Evolutionary conservation across 1,284 basidiomycete genomes (phyloP).

Genomic region (Cutaneotrichosporon arboriforme): DNA sequence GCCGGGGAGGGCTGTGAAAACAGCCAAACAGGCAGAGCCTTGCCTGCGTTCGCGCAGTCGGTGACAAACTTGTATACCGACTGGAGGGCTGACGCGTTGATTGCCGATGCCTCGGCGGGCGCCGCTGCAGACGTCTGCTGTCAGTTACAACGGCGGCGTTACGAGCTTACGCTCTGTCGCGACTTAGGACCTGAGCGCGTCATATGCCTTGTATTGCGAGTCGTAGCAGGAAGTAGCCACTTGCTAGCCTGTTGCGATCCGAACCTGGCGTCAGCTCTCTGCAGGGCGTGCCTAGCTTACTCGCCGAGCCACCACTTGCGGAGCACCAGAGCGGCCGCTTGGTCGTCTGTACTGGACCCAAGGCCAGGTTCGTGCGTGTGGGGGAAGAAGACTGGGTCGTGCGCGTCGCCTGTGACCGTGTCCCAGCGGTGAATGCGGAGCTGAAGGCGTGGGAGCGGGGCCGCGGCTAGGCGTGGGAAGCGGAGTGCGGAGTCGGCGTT

Average conservation of each 20-base stretch:
- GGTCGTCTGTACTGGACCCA: slow-evolving; percentile 11
- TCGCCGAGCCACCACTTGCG: slow-evolving; percentile 37
- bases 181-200: no score
- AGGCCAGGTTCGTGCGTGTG: slow-evolving; percentile 13
- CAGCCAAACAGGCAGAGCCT: slow-evolving; percentile 30
- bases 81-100: neutral
- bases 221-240: no score
- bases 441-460: slow-evolving; percentile 14
- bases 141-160: neutral
- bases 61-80: slow-evolving; percentile 11
- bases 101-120: neutral
- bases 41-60: slow-evolving; percentile 17
- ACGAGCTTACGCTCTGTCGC: no score
- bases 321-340: slow-evolving; percentile 18
- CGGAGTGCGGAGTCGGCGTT: no score
- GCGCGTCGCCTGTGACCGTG: slow-evolving; percentile 18
- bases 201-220: no score
- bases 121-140: neutral
- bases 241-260: neutral
- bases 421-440: slow-evolving; percentile 27
- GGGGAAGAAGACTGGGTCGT: slow-evolving; percentile 24
- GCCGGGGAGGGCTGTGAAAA: slow-evolving; percentile 22
- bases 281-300: slow-evolving; percentile 2
- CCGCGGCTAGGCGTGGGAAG: neutral
- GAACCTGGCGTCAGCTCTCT: neutral